Conservation (phyloP, 2,329 filamentous ascomycete genomes). For the Ploettnerulaceae sp. region DNA sequence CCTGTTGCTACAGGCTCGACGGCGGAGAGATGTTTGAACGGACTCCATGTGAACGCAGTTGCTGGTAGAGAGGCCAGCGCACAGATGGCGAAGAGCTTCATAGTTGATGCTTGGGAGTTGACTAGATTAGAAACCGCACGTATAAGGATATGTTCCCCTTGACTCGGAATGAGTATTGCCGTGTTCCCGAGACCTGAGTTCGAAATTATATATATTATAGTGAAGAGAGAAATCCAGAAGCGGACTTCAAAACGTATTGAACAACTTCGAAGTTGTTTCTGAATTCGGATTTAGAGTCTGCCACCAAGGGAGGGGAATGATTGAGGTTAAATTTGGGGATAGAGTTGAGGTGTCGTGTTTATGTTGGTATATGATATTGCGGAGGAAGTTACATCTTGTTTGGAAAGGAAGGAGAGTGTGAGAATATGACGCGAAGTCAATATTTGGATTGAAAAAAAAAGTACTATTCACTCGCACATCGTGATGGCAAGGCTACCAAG, state of each 20-base stretch:
- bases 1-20: not conserved
- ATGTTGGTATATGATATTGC: not conserved
- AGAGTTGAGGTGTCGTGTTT: not conserved
- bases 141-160: too few relatives aligned
- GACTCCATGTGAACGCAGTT: slow-evolving; percentile 10
- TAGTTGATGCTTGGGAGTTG: not conserved
- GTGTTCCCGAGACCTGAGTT: not conserved
- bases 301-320: not conserved
- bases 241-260: not conserved
- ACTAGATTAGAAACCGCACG: not conserved
- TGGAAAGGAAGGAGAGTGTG: slow-evolving; percentile 6
- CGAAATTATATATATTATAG: too few relatives aligned
- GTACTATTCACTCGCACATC: not conserved
- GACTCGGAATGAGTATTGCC: too few relatives aligned
- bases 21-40: slow-evolving; percentile 7
- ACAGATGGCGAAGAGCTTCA: slow-evolving; percentile 9
- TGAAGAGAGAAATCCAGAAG: too few relatives aligned
- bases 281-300: not conserved
- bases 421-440: not conserved
- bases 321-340: not conserved
- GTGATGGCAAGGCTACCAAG: too few relatives aligned
- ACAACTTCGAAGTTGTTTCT: not conserved
- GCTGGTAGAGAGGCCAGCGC: slow-evolving; percentile 3
- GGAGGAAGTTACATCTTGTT: not conserved
- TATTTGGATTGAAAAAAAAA: not conserved